phyloP scores from a whole-genome alignment of 2,329 filamentous ascomycete species.

The Grosmannia huntii region DNA sequence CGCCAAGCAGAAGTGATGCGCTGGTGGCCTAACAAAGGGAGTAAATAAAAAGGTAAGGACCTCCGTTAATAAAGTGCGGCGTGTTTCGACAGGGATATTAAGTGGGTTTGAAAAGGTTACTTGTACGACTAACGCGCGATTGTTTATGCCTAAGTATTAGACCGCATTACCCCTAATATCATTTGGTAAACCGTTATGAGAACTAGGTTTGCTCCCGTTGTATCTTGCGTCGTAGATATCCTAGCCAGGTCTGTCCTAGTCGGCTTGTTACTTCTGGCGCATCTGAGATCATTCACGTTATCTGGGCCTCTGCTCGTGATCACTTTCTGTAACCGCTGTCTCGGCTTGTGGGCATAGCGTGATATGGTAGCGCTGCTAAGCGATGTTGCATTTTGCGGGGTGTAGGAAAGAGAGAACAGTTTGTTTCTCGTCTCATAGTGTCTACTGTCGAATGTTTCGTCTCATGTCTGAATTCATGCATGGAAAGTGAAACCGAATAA shows the following conservation, averaged over 20 bases:
- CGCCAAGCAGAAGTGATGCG: not conserved
- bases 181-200: not conserved
- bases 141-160: not conserved
- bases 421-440: not conserved
- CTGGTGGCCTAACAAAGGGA: not conserved
- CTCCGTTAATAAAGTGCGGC: too few relatives aligned
- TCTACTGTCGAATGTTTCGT: not conserved
- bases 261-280: not conserved
- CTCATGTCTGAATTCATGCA: not conserved
- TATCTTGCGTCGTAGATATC: not conserved
- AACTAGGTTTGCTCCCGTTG: not conserved
- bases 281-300: not conserved
- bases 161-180: not conserved
- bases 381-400: constrained; percentile 3
- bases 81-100: not conserved
- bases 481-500: not conserved
- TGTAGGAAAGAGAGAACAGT: not conserved
- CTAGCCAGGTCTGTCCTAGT: not conserved
- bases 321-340: not conserved
- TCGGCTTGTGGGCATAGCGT: not conserved
- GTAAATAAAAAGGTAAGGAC: not conserved
- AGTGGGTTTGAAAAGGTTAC: not conserved
- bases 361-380: not conserved
- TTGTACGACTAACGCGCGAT: not conserved
- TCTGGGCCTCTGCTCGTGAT: not conserved